These are phyloP conservation scores for Heracleum sosnowskyi DNA, from an alignment of 129 eudicot genomes.

Conservation along the genomic window DNA sequence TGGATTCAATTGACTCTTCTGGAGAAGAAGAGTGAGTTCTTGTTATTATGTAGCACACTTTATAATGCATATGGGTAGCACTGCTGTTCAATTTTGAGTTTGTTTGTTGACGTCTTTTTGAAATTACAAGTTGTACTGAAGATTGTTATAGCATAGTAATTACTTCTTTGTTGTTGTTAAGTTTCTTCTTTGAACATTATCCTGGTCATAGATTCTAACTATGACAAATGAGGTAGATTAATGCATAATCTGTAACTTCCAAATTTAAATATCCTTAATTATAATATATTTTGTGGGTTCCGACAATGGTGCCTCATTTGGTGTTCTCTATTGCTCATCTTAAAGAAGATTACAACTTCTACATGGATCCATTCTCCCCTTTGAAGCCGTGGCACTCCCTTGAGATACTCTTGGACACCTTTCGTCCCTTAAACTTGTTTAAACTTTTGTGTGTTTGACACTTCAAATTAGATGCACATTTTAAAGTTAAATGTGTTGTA, in stretches of 20 bases:
- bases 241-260: background rate
- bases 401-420: background rate
- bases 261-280: background rate
- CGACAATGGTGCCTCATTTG: background rate
- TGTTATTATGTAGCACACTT: slow-evolving; percentile 6
- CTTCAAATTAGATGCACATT: background rate
- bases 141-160: background rate
- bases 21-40: slow-evolving; percentile 95
- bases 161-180: too few relatives aligned
- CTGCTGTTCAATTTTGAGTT: background rate
- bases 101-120: background rate
- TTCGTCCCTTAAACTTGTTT: background rate
- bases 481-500: background rate
- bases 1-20: slow-evolving; percentile 84
- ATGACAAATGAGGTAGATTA: background rate
- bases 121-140: background rate
- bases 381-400: background rate
- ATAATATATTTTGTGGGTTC: background rate
- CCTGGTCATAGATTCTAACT: background rate
- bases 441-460: background rate
- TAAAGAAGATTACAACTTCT: background rate
- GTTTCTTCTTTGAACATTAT: background rate
- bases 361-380: background rate
- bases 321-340: background rate
- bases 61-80: background rate